Evolutionary conservation across 805 yeast genomes (phyloP).

Genomic region (Ogataea siamensis): DNA sequence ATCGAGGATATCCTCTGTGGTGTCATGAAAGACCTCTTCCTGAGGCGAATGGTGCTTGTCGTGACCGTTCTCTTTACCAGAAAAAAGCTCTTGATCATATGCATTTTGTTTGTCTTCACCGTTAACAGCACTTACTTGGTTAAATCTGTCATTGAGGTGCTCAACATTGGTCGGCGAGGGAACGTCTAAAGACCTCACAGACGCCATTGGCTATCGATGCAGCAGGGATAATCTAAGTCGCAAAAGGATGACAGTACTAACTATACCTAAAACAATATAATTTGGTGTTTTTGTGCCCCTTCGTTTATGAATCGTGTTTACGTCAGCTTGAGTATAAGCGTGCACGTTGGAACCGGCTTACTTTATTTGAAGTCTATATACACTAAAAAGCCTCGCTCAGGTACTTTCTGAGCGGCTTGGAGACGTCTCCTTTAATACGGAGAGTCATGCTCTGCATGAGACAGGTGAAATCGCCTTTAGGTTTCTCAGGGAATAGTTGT

Average conservation of each 20-base stretch:
- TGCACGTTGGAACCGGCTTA: not conserved
- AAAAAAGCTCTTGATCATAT: not conserved
- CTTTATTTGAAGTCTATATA: conserved; percentile 1
- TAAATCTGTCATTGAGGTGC: not conserved
- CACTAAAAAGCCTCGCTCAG: conserved; percentile 32
- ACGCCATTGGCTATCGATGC: no score
- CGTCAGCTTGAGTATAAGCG: conserved; percentile 2
- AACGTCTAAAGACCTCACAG: conserved; percentile 3
- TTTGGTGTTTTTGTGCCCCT: conserved; percentile 11
- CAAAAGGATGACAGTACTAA: not conserved
- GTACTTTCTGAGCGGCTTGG: conserved; percentile 35
- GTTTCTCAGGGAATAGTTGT: conserved; percentile 45
- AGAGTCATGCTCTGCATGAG: conserved; percentile 51
- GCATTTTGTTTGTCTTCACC: conserved; percentile 1
- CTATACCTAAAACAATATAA: not conserved
- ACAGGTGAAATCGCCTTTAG: conserved; percentile 44
- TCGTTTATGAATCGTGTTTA: conserved; percentile 1
- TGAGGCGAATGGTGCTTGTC: not conserved
- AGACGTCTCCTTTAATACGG: conserved; percentile 49
- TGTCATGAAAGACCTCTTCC: not conserved
- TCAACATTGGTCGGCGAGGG: conserved; percentile 1
- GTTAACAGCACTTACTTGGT: not conserved
- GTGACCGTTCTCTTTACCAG: conserved; percentile 8
- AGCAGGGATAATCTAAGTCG: no score
- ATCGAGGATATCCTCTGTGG: conserved; percentile 1